Conservation (phyloP, 192 early-diverging fungal species). For the Entophlyctis luteolus region DNA sequence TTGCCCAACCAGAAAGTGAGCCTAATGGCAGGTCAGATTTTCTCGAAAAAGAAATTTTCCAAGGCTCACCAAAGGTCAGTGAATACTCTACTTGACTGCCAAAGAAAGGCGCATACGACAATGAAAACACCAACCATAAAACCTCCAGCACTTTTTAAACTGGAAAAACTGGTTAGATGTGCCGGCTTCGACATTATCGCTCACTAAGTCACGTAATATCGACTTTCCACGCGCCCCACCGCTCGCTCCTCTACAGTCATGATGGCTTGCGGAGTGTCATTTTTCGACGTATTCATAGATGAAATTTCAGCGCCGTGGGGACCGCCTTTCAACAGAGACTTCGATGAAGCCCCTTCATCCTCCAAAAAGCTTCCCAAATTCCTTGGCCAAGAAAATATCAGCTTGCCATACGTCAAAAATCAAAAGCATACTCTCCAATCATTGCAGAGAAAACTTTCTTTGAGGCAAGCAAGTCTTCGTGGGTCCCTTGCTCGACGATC, state of each 20-base stretch:
- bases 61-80: conserved; percentile 59
- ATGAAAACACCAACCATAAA: conserved; percentile 36
- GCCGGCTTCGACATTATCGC: too few species aligned
- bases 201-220: conserved; percentile 14
- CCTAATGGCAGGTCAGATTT: background rate
- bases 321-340: conserved; percentile 69
- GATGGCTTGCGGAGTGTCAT: conserved; percentile 47
- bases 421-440: conserved; percentile 37
- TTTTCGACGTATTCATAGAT: conserved; percentile 19
- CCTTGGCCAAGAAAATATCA: conserved; percentile 37
- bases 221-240: conserved; percentile 66
- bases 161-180: conserved; percentile 82
- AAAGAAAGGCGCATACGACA: conserved; percentile 46
- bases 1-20: conserved; percentile 48
- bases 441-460: conserved; percentile 50
- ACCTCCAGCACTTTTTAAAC: conserved; percentile 61
- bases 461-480: conserved; percentile 48
- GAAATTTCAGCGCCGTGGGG: conserved; percentile 42
- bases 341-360: background rate
- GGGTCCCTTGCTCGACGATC: conserved; percentile 61
- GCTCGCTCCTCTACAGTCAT: conserved; percentile 81
- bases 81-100: conserved; percentile 56
- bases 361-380: background rate
- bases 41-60: background rate
- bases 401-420: background rate